Evolutionary conservation across 208 protist species (phyloP), one percentile per base, ranked within the genome.

Genomic region (Balamuthia mandrillaris): DNA sequence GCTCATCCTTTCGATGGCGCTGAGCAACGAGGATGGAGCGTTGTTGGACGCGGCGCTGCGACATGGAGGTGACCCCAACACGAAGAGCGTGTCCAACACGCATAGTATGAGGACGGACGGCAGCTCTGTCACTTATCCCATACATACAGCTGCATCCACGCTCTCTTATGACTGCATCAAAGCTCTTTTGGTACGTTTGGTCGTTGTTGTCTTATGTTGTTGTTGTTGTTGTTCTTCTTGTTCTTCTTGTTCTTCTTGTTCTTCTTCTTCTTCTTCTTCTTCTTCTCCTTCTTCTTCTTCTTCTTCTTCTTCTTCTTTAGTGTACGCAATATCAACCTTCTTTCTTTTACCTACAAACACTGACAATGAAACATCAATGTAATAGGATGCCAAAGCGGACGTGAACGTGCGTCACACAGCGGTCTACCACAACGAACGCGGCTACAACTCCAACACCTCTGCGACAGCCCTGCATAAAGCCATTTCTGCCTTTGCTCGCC

Each of bases 41-140:
- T 39, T 70, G 61, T 37, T 70, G 5, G 4, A 10, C 3, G 5
- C 45, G 12, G 35, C 35, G 5, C 61, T 70, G 31, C 31, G 45
- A 37, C 5, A 24, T 3, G 61, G 61, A 29, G 61, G 61, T 37
- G 61, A 70, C 35, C 61, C 61, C 61, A 42, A 70, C 61, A 70
- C 61, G 6, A 70, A 70, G n/a, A 70, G 61, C 35, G 61, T 70
- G 29, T 70, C 61, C 35, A 37, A 44, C 5, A 70, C 61, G 9
- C 61, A 70, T 37, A 70, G 61, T n/a, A 70, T 70, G 61, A 5
- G 61, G 5, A 70, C 61, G 9, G 61, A 70, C n/a, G 61, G 61
- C 61, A 7, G 31, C 5, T 12, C 12, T 12, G 35, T 70, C 16
- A 70, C 10, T 37, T 70, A 70, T 37, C 61, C 61, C 5, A 33